Evolutionary conservation across 2,329 filamentous ascomycete species (phyloP), one percentile per base, ranked within the genome.

Genomic region (Chlorencoelia australis): DNA sequence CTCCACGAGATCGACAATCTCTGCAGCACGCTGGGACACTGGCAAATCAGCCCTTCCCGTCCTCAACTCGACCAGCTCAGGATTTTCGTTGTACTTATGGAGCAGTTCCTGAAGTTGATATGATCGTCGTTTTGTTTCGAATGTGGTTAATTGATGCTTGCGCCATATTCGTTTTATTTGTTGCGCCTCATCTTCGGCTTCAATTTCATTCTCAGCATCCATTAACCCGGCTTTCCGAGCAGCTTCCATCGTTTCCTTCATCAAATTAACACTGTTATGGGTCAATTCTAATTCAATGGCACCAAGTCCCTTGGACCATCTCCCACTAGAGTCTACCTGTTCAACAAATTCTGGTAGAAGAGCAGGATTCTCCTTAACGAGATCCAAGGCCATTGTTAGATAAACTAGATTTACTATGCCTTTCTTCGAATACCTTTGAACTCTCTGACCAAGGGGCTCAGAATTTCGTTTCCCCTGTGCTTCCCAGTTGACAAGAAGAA

Each of bases 1-100:
- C 20, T 70, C 69, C 33, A 96, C 81, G 9, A 89, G 88, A 48
- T 91, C 74, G 43, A 95, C 77, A 19, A 98, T 71, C 53, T 91
- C 81, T 32, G 75, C 78, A 34, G 87, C 74, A 64, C 95, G 93
- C 33, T 79, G 81, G 61, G 66, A 95, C 1, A 96, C 86, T 0
- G 91, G 91, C 34, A 96, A 39, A 4, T 24, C 10, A 2, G n/a
- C 13, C 27, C 14, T 34, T 14, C 22, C 8, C 2, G 9, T 7
- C 4, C 3, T 22, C 9, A 10, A 16, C 5, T 4, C 11, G 4
- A n/a, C 35, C 29, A 37, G 6, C 4, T 21, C 17, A n/a, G n/a
- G 24, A 25, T 7, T 11, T 4, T 14, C 7, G 13, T 15, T 13
- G 14, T n/a, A 25, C 25, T 15, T 7, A 5, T 20, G 10, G n/a